phyloP scores from a whole-genome alignment of 139 green algal species.

The Coelastrella sp. region DNA sequence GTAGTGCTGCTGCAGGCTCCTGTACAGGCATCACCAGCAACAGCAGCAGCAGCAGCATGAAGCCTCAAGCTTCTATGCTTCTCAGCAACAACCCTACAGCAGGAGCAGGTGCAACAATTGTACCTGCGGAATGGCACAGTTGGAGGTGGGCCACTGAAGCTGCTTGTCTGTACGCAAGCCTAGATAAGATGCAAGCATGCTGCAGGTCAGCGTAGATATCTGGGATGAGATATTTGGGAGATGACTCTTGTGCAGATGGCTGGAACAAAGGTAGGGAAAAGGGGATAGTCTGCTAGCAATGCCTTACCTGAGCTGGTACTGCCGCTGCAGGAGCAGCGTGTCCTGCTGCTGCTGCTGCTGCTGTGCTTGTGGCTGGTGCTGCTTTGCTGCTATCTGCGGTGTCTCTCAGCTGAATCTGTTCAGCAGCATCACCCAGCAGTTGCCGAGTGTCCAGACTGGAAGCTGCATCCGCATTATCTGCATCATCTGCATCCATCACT shows the following conservation, averaged over 20 bases:
- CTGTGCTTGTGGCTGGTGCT: neutral
- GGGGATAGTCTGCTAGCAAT: neutral
- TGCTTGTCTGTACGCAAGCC: too few relatives aligned
- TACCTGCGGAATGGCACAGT: too few relatives aligned
- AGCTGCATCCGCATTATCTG: neutral
- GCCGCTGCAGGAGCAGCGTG: neutral
- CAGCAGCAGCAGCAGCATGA: too few relatives aligned
- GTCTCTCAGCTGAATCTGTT: slow-evolving; percentile 6
- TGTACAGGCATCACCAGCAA: neutral
- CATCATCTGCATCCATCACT: slow-evolving; percentile 6
- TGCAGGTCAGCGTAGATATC: too few relatives aligned
- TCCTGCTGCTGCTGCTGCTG: neutral
- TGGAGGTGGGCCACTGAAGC: too few relatives aligned
- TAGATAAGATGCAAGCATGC: too few relatives aligned
- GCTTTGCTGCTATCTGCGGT: slow-evolving; percentile 19
- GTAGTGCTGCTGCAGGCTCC: neutral
- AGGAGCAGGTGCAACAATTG: too few relatives aligned
- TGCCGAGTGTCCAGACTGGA: slow-evolving; percentile 19
- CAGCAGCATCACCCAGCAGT: slow-evolving; percentile 33
- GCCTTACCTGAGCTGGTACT: neutral
- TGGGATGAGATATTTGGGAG: too few relatives aligned
- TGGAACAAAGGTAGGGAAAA: neutral
- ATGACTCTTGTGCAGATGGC: too few relatives aligned
- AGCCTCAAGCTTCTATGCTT: too few relatives aligned
- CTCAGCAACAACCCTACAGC: too few relatives aligned